Evolutionary conservation across 371 early-diverging fungal species (phyloP).

Genomic region (Amoeboaphelidium protococcarum): DNA sequence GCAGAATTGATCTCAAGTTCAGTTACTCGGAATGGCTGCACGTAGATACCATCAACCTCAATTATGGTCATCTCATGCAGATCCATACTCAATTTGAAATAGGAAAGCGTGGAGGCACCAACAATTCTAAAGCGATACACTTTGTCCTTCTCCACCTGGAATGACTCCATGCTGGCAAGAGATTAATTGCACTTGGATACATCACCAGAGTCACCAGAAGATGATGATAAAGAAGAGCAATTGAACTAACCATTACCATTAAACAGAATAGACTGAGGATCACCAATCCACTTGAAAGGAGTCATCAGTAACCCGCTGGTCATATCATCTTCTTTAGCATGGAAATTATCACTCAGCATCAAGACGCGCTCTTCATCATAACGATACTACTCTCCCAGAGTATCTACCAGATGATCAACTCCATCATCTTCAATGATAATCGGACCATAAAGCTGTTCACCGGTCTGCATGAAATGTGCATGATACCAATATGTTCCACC

Average conservation of each 20-base stretch:
- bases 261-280: not conserved
- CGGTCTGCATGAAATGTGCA: constrained; percentile 5
- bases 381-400: not conserved
- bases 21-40: constrained; percentile 13
- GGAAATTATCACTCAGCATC: constrained; percentile 19
- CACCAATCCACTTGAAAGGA: not conserved
- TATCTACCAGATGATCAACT: constrained; percentile 5
- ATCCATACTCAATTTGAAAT: constrained; percentile 46
- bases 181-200: not conserved
- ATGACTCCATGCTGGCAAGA: constrained; percentile 1
- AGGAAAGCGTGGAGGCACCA: constrained; percentile 39
- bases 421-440: constrained; percentile 19
- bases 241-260: not conserved
- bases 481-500: not conserved
- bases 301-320: not conserved
- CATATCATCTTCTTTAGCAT: constrained; percentile 4
- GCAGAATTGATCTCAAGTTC: constrained; percentile 30
- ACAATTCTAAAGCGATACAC: constrained; percentile 56
- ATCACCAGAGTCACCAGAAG: not conserved
- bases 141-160: constrained; percentile 33
- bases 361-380: constrained; percentile 19
- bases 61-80: constrained; percentile 45
- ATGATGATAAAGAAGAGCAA: no score
- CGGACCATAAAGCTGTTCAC: constrained; percentile 13
- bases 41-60: constrained; percentile 40